Evolutionary conservation across 306 rosid genomes (phyloP), one percentile per base, ranked within the genome.

Genomic region (Rubus parviflorus): DNA sequence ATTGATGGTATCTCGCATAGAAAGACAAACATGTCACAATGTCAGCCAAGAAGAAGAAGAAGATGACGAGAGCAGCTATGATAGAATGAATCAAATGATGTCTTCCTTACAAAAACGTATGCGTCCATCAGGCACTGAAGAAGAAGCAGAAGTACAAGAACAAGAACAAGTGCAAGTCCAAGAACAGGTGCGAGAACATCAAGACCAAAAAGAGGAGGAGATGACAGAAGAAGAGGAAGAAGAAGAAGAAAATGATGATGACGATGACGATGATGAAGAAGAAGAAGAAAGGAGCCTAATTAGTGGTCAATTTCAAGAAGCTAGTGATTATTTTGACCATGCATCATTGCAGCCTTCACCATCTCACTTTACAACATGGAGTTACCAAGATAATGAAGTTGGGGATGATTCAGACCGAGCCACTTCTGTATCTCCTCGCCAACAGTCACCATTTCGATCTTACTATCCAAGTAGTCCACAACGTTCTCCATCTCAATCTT

Each of bases 1-100:
- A 83, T 81, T 95, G 83, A 89, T 95, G 92, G 81, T 53, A 56
- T 78, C 86, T 63, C 97, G 84, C 41, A 49, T 83, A 60, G 96
- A 84, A 77, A 83, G 84, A 68, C 93, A 80, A 62, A 67, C 84
- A n/a, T 79, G 70, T 19, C 22, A 73, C 42, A 77, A 35, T 10
- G 69, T 37, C 51, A 57, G 70, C 53, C 83, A 82, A 68, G 86
- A 80, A n/a, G 83, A 80, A n/a, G 83, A 73, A 49, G 70, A 74
- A 60, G 77, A 74, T 4, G 46, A 74, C 1, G 70, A 60, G 17
- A 16, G 19, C 30, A 73, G 45, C 70, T 38, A 60, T 3, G 60
- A 60, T 6, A 46, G 69, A 37, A 60, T 46, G 46, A 43, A 74
- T 74, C 58, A 25, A 58, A 22, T 74, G 78, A 13, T 61, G 69